Evolutionary conservation across 257 asterid genomes (phyloP).

Genomic region (Gardenia jasminoides): DNA sequence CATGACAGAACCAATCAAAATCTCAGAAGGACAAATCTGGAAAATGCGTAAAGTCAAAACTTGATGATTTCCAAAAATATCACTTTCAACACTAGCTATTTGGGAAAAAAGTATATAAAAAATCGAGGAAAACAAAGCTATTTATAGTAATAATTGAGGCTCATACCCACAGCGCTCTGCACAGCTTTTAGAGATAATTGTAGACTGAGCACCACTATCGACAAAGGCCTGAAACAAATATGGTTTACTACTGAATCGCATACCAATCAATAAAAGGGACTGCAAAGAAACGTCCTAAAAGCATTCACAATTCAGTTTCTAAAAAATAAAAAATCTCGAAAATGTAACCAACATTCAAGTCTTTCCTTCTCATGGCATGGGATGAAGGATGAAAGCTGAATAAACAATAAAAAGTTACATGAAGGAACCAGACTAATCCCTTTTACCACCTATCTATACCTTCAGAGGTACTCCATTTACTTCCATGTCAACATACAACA

Average conservation of each 20-base stretch:
- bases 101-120: constrained; percentile 9
- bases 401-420: constrained; percentile 11
- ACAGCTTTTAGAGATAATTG: constrained; percentile 94
- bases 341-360: not conserved
- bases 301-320: not conserved
- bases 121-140: constrained; percentile 1
- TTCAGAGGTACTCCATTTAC: constrained; percentile 93
- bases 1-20: not conserved
- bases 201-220: constrained; percentile 99
- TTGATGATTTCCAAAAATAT: not conserved
- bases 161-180: constrained; percentile 95
- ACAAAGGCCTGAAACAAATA: constrained; percentile 80
- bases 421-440: constrained; percentile 13
- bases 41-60: not conserved
- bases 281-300: not conserved
- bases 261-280: not conserved
- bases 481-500: constrained; percentile 99
- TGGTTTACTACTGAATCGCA: constrained; percentile 7
- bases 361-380: not conserved
- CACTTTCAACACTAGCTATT: not conserved
- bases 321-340: not conserved
- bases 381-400: not conserved
- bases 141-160: constrained; percentile 10
- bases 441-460: constrained; percentile 34
- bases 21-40: not conserved